phyloP scores from a whole-genome alignment of 202 grass and related monocot genomes.

The Digitaria exilis region DNA sequence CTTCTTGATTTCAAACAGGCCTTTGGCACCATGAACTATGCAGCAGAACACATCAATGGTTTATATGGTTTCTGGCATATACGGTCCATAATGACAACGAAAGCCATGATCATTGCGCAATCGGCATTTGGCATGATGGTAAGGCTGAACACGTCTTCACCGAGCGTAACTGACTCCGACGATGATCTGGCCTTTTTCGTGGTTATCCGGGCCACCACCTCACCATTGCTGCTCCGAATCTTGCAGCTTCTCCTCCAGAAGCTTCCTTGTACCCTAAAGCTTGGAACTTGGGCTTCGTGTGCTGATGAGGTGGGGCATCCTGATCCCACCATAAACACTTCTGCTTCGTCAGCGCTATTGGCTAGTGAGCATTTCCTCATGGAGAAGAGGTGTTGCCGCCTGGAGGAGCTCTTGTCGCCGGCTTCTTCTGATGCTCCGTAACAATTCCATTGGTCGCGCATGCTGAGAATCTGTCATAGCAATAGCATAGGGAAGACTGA shows the following conservation, averaged over 20 bases:
- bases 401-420: too few species aligned
- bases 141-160: slow-evolving; percentile 74
- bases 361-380: too few species aligned
- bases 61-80: slow-evolving; percentile 56
- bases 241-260: slow-evolving; percentile 66
- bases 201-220: slow-evolving; percentile 56
- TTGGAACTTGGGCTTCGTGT: slow-evolving; percentile 19
- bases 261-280: slow-evolving; percentile 52
- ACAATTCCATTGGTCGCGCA: too few species aligned
- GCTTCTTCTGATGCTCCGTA: too few species aligned
- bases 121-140: slow-evolving; percentile 47
- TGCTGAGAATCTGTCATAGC: too few species aligned
- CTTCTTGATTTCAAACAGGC: not conserved
- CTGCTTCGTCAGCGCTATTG: slow-evolving; percentile 36
- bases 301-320: not conserved
- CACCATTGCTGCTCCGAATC: slow-evolving; percentile 35
- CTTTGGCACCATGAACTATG: not conserved
- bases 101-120: slow-evolving; percentile 58
- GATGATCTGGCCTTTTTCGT: slow-evolving; percentile 40
- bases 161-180: slow-evolving; percentile 41
- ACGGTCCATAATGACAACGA: slow-evolving; percentile 71
- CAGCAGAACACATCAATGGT: slow-evolving; percentile 55
- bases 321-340: slow-evolving; percentile 34
- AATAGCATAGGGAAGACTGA: too few species aligned
- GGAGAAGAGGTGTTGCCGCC: not conserved